Percentiles rank a stretch among this genome's conserved stretches.
These are phyloP conservation scores for Xerocomus minutiporus DNA, from an alignment of 1,284 basidiomycete species.

Conservation along the genomic window DNA sequence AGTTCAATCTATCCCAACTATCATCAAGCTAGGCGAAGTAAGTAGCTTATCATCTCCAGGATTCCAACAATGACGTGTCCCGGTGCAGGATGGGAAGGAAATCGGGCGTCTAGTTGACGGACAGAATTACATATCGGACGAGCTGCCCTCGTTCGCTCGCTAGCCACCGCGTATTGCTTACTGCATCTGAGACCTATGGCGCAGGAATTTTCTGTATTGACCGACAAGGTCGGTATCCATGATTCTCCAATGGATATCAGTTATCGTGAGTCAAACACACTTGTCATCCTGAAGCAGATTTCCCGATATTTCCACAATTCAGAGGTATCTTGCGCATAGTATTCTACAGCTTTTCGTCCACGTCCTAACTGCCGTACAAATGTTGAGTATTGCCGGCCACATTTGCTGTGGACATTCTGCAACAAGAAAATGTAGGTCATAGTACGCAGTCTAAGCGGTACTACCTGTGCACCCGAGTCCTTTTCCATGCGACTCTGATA, in stretches of 20 bases:
- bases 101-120: constrained; percentile 56
- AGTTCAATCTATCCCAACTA: constrained; percentile 65
- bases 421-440: neutral
- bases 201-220: neutral
- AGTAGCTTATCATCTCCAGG: constrained; percentile 29
- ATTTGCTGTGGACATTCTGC: neutral
- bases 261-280: neutral
- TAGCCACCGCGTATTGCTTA: constrained; percentile 11
- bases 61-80: constrained; percentile 1
- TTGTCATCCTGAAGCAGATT: neutral
- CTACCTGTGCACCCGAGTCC: neutral
- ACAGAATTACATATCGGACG: constrained; percentile 28
- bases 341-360: neutral
- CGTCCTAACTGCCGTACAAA: neutral
- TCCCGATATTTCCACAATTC: neutral
- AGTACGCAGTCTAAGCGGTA: neutral
- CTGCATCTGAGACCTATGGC: neutral
- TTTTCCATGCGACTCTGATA: neutral
- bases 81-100: constrained; percentile 45
- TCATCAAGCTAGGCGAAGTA: constrained; percentile 66
- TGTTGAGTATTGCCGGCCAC: neutral
- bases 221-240: neutral
- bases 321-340: neutral
- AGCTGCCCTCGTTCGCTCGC: constrained; percentile 21
- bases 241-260: neutral